A percentile compares a stretch with the other conserved stretches of the same genome.
phyloP scores from a whole-genome alignment of 2,329 filamentous ascomycete genomes.

The Phialocephala sp. region DNA sequence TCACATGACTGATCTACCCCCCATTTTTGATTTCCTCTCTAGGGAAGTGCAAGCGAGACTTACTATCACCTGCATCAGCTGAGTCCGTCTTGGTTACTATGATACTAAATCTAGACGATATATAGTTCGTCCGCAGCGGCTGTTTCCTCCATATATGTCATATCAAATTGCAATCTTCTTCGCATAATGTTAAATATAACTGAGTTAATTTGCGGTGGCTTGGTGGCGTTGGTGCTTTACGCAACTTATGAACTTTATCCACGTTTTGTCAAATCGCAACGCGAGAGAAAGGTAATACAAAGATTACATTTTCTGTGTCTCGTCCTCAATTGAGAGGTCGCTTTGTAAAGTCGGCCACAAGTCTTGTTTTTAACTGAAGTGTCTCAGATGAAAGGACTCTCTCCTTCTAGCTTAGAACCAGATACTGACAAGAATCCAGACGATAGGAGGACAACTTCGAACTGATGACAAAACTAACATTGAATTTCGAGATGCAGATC shows the following conservation, averaged over 20 bases:
- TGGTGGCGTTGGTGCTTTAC: neutral
- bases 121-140: neutral
- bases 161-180: neutral
- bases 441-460: neutral
- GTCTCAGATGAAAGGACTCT: neutral
- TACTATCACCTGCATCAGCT: neutral
- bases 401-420: neutral
- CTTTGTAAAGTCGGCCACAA: neutral
- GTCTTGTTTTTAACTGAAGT: neutral
- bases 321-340: neutral
- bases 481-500: neutral
- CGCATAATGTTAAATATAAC: neutral
- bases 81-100: neutral
- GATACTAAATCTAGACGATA: neutral
- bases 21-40: neutral
- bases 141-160: neutral
- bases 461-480: neutral
- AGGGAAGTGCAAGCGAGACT: neutral
- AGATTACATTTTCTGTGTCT: neutral
- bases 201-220: neutral
- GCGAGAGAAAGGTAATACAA: neutral
- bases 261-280: neutral
- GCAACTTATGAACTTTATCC: neutral
- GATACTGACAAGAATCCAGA: neutral
- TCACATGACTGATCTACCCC: neutral